Base-by-base conservation (phyloP, 768 basidiomycete species). In the Tricholoma matsutake region DNA sequence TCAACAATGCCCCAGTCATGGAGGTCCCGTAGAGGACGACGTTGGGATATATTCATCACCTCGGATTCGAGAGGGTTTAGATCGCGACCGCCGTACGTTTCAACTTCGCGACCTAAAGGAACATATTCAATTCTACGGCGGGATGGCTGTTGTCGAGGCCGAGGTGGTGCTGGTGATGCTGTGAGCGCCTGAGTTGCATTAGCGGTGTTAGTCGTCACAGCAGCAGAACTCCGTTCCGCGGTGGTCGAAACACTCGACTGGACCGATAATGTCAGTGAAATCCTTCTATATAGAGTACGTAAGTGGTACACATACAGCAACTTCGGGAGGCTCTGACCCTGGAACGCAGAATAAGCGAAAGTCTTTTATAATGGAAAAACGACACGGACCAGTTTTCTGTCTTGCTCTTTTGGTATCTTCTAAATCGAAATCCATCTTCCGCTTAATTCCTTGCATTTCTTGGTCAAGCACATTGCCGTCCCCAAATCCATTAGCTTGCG, bases 1-100 rank as follows among this genome's bases (percentile, higher is more conserved):
- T 98, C 96, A 54, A 96, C 85, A 7, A 80, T 81, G 20, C 93
- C 94, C 86, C 95, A 93, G 57, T 96, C 93, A 69, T 88, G 86
- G 63, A 92, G 82, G 55, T 88, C 85, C 60, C 90, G 82, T 67
- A 89, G 72, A 6, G 83, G 80, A 47, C 89, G 83, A 56, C 81
- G 77, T 51, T 83, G 78, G n/a, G 78, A 71, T 16, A 80, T 69
- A 34, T 77, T 81, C 31, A 73, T 67, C 58, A 83, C 79, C 65
- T 93, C 92, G 11, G 80, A 76, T 56, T 90, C 85, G 58, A 96
- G 75, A 10, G 75, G 65, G 53, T 86, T 81, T 34, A 94, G 69
- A 73, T 96, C 90, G 65, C 94, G 86, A 31, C 95, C 95, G 25
- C 94, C 95, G 61, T 85, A 79, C 0, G 87, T 88, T 32, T 89